Evolutionary conservation across 495 filamentous ascomycete species (phyloP).

Genomic region (Articulospora tetracladia): DNA sequence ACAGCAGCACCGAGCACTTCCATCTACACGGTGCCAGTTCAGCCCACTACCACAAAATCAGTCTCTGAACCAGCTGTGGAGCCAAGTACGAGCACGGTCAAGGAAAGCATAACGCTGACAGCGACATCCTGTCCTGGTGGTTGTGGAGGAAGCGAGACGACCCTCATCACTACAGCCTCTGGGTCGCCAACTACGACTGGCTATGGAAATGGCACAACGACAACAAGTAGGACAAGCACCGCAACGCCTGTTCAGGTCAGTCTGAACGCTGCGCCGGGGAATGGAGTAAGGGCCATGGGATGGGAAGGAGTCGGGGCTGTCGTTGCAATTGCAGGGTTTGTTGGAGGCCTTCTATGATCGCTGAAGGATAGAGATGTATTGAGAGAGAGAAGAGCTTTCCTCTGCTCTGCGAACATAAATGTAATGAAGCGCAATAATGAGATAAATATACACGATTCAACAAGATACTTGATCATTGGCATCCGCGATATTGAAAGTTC

Average conservation of each 20-base stretch:
- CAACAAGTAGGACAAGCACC: neutral
- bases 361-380: no score
- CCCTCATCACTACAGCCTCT: neutral
- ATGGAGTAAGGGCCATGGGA: neutral
- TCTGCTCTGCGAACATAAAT: neutral
- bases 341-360: neutral
- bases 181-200: neutral
- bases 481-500: neutral
- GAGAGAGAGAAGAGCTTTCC: neutral
- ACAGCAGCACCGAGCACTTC: neutral
- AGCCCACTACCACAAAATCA: neutral
- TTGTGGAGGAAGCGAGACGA: neutral
- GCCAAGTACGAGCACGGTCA: neutral
- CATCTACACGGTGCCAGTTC: neutral
- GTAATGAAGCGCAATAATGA: neutral
- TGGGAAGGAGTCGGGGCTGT: slow-evolving; percentile 7
- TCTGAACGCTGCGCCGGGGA: neutral
- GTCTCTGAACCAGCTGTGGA: neutral
- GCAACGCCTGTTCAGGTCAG: neutral
- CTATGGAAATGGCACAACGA: neutral
- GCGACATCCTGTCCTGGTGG: neutral
- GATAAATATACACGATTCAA: neutral
- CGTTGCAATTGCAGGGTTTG: slow-evolving; percentile 1
- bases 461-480: neutral
- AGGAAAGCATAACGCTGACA: neutral